These are phyloP conservation scores for Ustilago bromivora DNA, from an alignment of 1,284 basidiomycete genomes.

Conservation along the genomic window DNA sequence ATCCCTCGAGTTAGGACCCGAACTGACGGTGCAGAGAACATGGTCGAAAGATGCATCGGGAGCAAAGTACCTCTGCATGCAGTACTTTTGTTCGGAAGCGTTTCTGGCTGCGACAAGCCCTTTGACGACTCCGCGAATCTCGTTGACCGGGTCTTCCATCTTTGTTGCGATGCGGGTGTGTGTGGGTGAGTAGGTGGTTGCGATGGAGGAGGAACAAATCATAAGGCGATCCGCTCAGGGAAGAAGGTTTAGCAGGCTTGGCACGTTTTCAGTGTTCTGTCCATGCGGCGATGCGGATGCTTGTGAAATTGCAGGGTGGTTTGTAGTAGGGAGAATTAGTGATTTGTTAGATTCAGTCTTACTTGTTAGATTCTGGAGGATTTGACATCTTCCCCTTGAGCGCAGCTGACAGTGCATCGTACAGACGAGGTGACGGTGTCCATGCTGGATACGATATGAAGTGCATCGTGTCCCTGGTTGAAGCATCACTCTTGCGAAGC, in stretches of 20 bases:
- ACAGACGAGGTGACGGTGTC: too few species aligned
- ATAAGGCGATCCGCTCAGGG: not conserved
- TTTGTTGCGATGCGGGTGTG: constrained; percentile 5
- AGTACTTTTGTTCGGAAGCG: constrained; percentile 61
- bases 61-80: constrained; percentile 59
- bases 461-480: too few species aligned
- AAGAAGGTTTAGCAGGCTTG: not conserved
- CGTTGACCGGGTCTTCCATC: constrained; percentile 65
- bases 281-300: not conserved
- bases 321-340: not conserved
- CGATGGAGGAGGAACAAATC: not conserved
- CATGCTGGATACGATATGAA: too few species aligned
- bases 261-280: not conserved
- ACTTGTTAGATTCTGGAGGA: too few species aligned
- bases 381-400: too few species aligned
- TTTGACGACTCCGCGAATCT: constrained; percentile 62
- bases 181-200: constrained; percentile 1
- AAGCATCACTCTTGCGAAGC: too few species aligned
- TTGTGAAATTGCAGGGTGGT: not conserved
- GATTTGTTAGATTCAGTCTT: too few species aligned
- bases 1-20: constrained; percentile 60
- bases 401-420: too few species aligned
- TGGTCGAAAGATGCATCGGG: constrained; percentile 67
- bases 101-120: constrained; percentile 62
- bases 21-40: constrained; percentile 61